Evolutionary conservation across 306 rosid species (phyloP), one percentile per base, ranked within the genome.

Genomic region (Albizia julibrissin): DNA sequence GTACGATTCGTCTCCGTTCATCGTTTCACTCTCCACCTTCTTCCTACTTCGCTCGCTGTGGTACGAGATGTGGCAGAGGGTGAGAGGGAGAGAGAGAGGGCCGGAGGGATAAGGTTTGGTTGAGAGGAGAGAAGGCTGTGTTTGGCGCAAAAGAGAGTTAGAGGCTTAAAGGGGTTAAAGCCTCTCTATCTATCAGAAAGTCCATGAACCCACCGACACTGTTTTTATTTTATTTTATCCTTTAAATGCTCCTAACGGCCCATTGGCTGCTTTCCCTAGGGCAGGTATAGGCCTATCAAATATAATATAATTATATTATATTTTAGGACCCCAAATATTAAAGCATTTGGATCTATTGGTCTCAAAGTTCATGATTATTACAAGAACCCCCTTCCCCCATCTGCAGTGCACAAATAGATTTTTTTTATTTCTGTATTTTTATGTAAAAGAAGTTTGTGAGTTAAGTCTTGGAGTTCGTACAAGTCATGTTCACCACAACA

Each of bases 141-240:
- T 52, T 40, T 78, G 84, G 82, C 40, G 81, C 70, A 59, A 47
- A 69, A 54, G 26, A 81, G 83, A 70, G 81, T 34, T 1, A 5
- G 9, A 50, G n/a, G 15, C 31, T 58, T 58, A 31, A 75, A 85
- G 81, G 40, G 82, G 86, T 82, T 31, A 31, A 54, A 54, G 66
- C 8, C 40, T 37, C 37, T 33, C 8, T 5, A 5, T 6, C 40
- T 6, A 37, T 37, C 40, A 85, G n/a, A 70, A 85, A 88, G 80
- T 72, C 58, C 77, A 78, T 56, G 75, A 83, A 79, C 18, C 88
- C 94, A 92, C 97, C 97, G 94, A 92, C 94, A 87, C 59, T 64
- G 22, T 66, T 12, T 52, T 84, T 70, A 47, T 65, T 76, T n/a
- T 44, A 69, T 75, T 76, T 70, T 62, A 21, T 71, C 16, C 31